phyloP scores from a whole-genome alignment of 2,329 filamentous ascomycete species.

The Colletotrichum sansevieriae region DNA sequence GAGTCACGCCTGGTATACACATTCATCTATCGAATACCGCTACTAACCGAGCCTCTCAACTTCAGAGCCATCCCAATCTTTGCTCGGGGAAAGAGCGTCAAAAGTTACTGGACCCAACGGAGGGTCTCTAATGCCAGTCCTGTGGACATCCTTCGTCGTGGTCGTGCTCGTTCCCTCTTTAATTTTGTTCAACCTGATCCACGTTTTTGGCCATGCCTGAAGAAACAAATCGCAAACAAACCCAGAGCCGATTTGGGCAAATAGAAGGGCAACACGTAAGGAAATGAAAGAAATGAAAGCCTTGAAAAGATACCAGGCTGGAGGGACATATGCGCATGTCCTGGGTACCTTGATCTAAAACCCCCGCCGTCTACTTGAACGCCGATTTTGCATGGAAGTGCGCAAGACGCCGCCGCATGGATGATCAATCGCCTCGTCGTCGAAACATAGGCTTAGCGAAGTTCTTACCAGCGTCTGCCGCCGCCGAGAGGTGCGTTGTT shows the following conservation, averaged over 20 bases:
- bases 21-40: slow-evolving; percentile 37
- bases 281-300: slow-evolving; percentile 12
- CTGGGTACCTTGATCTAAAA: slow-evolving; percentile 34
- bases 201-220: slow-evolving; percentile 39
- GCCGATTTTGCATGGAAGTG: slow-evolving; percentile 39
- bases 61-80: slow-evolving; percentile 26
- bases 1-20: slow-evolving; percentile 24
- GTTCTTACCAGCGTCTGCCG: slow-evolving; percentile 64
- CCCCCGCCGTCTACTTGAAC: slow-evolving; percentile 39
- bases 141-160: slow-evolving; percentile 31
- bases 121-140: slow-evolving; percentile 37
- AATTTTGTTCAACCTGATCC: slow-evolving; percentile 41
- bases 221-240: slow-evolving; percentile 23
- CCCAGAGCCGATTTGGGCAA: slow-evolving; percentile 32
- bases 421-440: slow-evolving; percentile 22
- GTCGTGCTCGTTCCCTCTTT: slow-evolving; percentile 36
- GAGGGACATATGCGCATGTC: slow-evolving; percentile 16
- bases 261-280: slow-evolving; percentile 6
- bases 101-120: slow-evolving; percentile 36
- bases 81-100: slow-evolving; percentile 27
- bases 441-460: slow-evolving; percentile 14
- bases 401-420: slow-evolving; percentile 38
- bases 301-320: slow-evolving; percentile 35
- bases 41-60: slow-evolving; percentile 11
- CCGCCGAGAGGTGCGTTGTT: slow-evolving; percentile 62